A percentile compares a stretch with the other conserved stretches of the same genome.
phyloP scores from a whole-genome alignment of 164 flowering plant genomes.

The Tetrastigma voinierianum region DNA sequence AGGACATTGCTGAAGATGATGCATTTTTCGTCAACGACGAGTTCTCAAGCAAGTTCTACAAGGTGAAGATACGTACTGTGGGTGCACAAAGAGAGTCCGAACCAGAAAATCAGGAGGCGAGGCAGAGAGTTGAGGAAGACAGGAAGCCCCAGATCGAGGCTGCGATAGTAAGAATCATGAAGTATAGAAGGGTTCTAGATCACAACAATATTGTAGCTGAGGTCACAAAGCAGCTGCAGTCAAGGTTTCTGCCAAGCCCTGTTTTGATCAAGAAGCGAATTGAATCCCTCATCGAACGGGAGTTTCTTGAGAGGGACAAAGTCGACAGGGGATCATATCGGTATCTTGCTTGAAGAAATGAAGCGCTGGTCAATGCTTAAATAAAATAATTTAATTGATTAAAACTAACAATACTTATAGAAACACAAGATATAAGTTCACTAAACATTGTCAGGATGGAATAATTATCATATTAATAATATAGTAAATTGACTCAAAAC shows the following conservation, averaged over 20 bases:
- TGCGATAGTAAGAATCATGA: slow-evolving; percentile 32
- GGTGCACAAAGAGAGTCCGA: slow-evolving; percentile 25
- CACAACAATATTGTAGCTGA: slow-evolving; percentile 15
- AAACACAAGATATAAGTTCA: too few relatives aligned
- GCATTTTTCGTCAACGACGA: background rate
- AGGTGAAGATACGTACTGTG: slow-evolving; percentile 12
- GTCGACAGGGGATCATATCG: slow-evolving; percentile 13
- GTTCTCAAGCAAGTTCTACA: background rate
- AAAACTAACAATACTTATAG: too few relatives aligned
- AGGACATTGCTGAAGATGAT: background rate
- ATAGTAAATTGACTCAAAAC: too few relatives aligned
- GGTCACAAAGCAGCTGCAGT: slow-evolving; percentile 17
- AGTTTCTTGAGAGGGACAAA: slow-evolving; percentile 19
- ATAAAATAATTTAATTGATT: too few relatives aligned
- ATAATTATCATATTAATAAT: too few relatives aligned
- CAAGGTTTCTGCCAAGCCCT: slow-evolving; percentile 14
- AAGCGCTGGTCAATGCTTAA: too few relatives aligned
- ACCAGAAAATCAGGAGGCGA: slow-evolving; percentile 24
- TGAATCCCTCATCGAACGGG: slow-evolving; percentile 20
- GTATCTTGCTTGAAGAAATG: slow-evolving; percentile 12
- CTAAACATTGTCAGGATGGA: too few relatives aligned
- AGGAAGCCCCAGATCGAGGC: slow-evolving; percentile 30
- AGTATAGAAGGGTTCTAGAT: slow-evolving; percentile 17
- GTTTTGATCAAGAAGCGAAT: slow-evolving; percentile 16
- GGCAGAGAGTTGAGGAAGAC: slow-evolving; percentile 31